Conservation (phyloP, 495 filamentous ascomycete species). For the Choiromyces venosus region DNA sequence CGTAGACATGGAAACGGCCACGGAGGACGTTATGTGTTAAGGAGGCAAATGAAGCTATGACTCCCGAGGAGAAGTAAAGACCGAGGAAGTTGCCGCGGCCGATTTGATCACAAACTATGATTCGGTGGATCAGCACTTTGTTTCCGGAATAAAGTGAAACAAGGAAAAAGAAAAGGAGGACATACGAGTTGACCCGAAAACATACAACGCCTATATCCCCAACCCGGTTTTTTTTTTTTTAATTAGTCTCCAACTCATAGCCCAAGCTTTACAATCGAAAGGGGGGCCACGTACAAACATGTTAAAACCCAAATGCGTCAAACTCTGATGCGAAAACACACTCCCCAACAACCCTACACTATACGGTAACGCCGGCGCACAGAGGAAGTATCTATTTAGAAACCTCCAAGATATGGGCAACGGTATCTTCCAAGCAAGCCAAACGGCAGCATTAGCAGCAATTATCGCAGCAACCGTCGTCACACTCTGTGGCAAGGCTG, state of each 20-base stretch:
- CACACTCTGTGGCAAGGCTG: slow-evolving; percentile 68
- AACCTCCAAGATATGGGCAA: slow-evolving; percentile 57
- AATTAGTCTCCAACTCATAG: not conserved
- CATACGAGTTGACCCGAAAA: slow-evolving; percentile 56
- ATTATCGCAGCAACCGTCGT: slow-evolving; percentile 69
- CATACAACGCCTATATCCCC: slow-evolving; percentile 45
- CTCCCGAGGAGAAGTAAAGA: slow-evolving; percentile 65
- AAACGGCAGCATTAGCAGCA: slow-evolving; percentile 58
- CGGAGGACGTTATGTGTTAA: slow-evolving; percentile 56
- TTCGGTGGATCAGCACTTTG: not conserved
- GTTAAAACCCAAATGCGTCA: slow-evolving; percentile 64
- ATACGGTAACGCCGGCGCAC: slow-evolving; percentile 62
- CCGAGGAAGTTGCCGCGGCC: slow-evolving; percentile 79
- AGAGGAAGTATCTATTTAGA: slow-evolving; percentile 73
- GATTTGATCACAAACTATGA: slow-evolving; percentile 72
- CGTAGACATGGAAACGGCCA: slow-evolving; percentile 48
- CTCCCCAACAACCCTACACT: slow-evolving; percentile 61
- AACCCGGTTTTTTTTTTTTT: not conserved
- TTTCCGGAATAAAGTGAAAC: not conserved
- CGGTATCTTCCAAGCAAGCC: slow-evolving; percentile 61
- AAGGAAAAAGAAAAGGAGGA: not conserved
- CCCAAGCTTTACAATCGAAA: not conserved
- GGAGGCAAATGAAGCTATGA: slow-evolving; percentile 59
- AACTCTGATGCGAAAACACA: slow-evolving; percentile 70
- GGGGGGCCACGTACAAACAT: slow-evolving; percentile 49